A percentile compares a stretch with the other conserved stretches of the same genome.
phyloP scores from a whole-genome alignment of 2,329 filamentous ascomycete species.

The Xylaria hypoxylon region DNA sequence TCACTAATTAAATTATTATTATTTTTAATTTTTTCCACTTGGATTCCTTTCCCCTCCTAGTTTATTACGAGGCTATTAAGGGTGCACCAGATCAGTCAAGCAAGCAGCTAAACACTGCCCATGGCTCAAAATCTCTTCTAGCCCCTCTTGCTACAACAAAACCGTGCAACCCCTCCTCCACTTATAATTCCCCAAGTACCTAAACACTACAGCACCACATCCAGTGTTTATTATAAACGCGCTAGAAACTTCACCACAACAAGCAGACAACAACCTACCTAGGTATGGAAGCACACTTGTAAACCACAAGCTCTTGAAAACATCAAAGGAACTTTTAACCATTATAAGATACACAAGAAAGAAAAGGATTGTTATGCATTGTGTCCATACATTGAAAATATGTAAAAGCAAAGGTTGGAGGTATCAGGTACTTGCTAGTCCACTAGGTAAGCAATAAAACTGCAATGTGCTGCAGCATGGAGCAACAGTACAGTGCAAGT shows the following conservation, averaged over 20 bases:
- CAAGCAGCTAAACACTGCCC: constrained; percentile 2
- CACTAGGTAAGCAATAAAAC: constrained; percentile 21
- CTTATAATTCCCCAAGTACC: constrained; percentile 21
- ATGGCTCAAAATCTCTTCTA: constrained; percentile 32
- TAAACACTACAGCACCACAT: neutral
- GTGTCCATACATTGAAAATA: too few species aligned
- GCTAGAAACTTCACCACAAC: neutral
- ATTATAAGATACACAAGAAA: neutral
- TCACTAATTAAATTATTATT: constrained; percentile 31
- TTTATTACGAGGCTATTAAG: constrained; percentile 32
- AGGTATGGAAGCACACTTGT: neutral
- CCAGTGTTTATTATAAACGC: too few species aligned
- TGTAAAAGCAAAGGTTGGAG: neutral
- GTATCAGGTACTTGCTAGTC: constrained; percentile 19
- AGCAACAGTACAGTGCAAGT: constrained; percentile 15
- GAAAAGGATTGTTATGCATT: neutral
- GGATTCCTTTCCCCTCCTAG: constrained; percentile 9
- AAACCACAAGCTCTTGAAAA: neutral
- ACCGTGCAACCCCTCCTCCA: constrained; percentile 26
- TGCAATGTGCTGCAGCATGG: constrained; percentile 14
- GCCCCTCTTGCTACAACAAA: constrained; percentile 25
- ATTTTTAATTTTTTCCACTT: neutral
- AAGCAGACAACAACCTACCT: too few species aligned
- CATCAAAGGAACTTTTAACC: too few species aligned
- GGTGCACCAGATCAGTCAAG: constrained; percentile 25